A percentile compares a stretch with the other conserved stretches of the same genome.
These are phyloP conservation scores for Coemansia reversa DNA, from an alignment of 192 early-diverging fungal species.

Conservation along the genomic window DNA sequence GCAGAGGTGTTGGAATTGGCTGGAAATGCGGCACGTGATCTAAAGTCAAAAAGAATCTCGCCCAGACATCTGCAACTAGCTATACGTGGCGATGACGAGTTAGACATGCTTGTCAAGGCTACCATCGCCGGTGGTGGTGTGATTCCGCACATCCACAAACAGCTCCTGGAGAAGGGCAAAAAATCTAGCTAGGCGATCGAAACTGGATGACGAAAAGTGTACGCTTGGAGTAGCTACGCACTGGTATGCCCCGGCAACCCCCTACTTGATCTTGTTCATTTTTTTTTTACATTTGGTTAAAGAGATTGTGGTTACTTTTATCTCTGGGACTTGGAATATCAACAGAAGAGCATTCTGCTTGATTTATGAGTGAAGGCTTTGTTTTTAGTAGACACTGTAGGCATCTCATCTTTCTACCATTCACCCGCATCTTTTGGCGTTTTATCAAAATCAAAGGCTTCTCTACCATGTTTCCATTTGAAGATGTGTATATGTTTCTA, in stretches of 20 bases:
- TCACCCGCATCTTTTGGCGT: no score
- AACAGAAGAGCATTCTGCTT: no score
- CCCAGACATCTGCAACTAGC: conserved; percentile 89
- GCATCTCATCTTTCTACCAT: no score
- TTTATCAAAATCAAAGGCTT: no score
- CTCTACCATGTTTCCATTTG: no score
- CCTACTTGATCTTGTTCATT: not conserved
- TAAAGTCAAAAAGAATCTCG: conserved; percentile 88
- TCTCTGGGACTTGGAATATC: not conserved
- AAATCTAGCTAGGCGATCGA: conserved; percentile 14
- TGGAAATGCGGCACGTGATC: conserved; percentile 87
- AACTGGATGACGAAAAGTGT: not conserved
- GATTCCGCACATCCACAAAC: conserved; percentile 61
- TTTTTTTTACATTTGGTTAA: not conserved
- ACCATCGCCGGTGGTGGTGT: conserved; percentile 91
- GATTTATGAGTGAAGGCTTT: no score
- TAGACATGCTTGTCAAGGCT: conserved; percentile 83
- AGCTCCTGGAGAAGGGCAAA: conserved; percentile 55
- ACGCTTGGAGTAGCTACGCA: not conserved
- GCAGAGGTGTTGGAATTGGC: conserved; percentile 92
- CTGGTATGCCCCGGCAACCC: not conserved
- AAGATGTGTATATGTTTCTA: no score
- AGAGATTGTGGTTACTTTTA: not conserved
- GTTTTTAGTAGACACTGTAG: no score
- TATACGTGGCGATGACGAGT: conserved; percentile 90